phyloP scores from a whole-genome alignment of 108 stramenopile genomes.

The Fragilaria crotonensis region DNA sequence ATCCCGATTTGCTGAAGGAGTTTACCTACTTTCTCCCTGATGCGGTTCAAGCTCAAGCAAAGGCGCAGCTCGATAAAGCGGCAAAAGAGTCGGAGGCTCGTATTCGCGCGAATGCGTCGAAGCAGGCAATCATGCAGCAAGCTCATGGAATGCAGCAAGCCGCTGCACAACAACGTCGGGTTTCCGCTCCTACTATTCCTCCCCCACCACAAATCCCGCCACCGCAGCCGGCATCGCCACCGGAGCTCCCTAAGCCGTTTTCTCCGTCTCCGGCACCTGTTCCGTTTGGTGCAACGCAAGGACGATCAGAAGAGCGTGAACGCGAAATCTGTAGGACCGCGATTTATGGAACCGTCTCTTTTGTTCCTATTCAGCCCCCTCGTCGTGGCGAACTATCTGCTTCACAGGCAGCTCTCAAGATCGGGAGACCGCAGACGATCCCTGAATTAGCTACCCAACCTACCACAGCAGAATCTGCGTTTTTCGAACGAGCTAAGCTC shows the following conservation, averaged over 20 bases:
- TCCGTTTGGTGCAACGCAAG: slow-evolving; percentile 79
- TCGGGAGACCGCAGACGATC: slow-evolving; percentile 58
- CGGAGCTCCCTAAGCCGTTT: slow-evolving; percentile 4
- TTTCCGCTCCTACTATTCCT: too few species aligned
- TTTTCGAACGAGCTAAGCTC: slow-evolving; percentile 62
- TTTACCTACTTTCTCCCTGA: slow-evolving; percentile 99
- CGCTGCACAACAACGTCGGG: slow-evolving; percentile 1
- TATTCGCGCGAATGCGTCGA: slow-evolving; percentile 27
- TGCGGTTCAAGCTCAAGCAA: slow-evolving; percentile 96
- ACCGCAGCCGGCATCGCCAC: slow-evolving; percentile 7
- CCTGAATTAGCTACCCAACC: slow-evolving; percentile 51
- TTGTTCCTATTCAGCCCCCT: slow-evolving; percentile 71
- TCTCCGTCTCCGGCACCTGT: slow-evolving; percentile 28
- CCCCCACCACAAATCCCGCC: slow-evolving; percentile 4
- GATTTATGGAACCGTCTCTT: slow-evolving; percentile 64
- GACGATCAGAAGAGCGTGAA: slow-evolving; percentile 63
- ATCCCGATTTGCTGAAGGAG: slow-evolving; percentile 95
- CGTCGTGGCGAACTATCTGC: slow-evolving; percentile 49
- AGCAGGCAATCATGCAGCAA: slow-evolving; percentile 18
- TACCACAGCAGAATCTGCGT: slow-evolving; percentile 57
- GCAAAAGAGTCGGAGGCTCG: slow-evolving; percentile 83
- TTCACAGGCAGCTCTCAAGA: slow-evolving; percentile 50
- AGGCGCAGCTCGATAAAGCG: slow-evolving; percentile 77
- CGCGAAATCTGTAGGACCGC: slow-evolving; percentile 53
- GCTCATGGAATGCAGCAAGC: slow-evolving; percentile 22